A percentile compares a stretch with the other conserved stretches of the same genome.
Conservation (phyloP, 768 basidiomycete species). For the Boletus bicolor region DNA sequence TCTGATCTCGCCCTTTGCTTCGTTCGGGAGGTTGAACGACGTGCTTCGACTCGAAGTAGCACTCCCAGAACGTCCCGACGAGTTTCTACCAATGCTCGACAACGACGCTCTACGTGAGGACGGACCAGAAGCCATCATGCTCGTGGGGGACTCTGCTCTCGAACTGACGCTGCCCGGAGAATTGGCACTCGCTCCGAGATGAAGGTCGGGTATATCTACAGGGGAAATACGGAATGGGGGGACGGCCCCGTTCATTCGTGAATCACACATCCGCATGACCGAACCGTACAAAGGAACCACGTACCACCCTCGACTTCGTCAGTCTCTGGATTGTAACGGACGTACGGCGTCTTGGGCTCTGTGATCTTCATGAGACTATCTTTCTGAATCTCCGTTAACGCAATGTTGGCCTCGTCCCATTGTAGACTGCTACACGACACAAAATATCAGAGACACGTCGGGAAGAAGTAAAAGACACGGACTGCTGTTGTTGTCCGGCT, state of each 20-base stretch:
- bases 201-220: slow-evolving; percentile 80
- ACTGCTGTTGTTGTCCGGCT: slow-evolving; percentile 49
- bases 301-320: slow-evolving; percentile 82
- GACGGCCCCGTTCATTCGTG: neutral
- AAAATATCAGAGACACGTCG: neutral
- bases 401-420: slow-evolving; percentile 95
- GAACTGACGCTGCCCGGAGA: slow-evolving; percentile 42
- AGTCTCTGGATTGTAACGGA: slow-evolving; percentile 85
- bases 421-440: slow-evolving; percentile 56
- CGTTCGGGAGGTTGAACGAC: slow-evolving; percentile 76
- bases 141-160: slow-evolving; percentile 52
- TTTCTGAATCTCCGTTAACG: slow-evolving; percentile 89
- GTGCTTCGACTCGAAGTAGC: slow-evolving; percentile 74
- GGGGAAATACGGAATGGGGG: neutral
- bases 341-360: slow-evolving; percentile 96
- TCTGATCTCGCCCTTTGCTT: slow-evolving; percentile 59
- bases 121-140: slow-evolving; percentile 58
- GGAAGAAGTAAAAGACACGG: slow-evolving; percentile 21
- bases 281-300: slow-evolving; percentile 8
- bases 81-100: slow-evolving; percentile 55
- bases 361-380: slow-evolving; percentile 98
- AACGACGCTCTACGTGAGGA: slow-evolving; percentile 75
- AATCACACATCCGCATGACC: neutral
- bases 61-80: slow-evolving; percentile 59
- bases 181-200: slow-evolving; percentile 41